Conservation (phyloP, 2,329 filamentous ascomycete genomes). For the Phialophora expanda region DNA sequence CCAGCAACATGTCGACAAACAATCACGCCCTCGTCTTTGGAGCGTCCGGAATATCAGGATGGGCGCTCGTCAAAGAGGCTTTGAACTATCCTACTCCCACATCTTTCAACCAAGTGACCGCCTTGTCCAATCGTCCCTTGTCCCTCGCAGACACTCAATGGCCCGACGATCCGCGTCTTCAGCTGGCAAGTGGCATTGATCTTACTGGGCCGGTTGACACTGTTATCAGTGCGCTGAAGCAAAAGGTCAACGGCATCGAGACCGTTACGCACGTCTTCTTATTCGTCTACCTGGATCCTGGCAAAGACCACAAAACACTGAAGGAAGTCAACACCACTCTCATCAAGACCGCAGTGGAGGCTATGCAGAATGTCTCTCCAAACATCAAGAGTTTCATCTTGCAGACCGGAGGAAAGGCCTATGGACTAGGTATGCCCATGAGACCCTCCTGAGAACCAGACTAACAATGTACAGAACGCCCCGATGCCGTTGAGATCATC, state of each 20-base stretch:
- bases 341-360: conserved; percentile 47
- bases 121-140: conserved; percentile 50
- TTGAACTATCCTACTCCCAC: conserved; percentile 46
- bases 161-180: conserved; percentile 45
- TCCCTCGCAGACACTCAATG: conserved; percentile 45
- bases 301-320: conserved; percentile 37
- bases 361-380: conserved; percentile 41
- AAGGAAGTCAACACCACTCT: conserved; percentile 47
- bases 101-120: conserved; percentile 48
- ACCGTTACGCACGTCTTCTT: conserved; percentile 51
- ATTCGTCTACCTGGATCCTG: conserved; percentile 35
- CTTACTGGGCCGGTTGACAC: conserved; percentile 38
- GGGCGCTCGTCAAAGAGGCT: conserved; percentile 51
- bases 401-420: conserved; percentile 48
- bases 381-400: conserved; percentile 45
- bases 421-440: conserved; percentile 42
- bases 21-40: conserved; percentile 51
- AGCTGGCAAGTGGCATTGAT: conserved; percentile 50
- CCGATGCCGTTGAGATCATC: conserved; percentile 42
- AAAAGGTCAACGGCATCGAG: conserved; percentile 45
- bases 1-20: conserved; percentile 18
- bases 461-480: conserved; percentile 39
- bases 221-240: conserved; percentile 42
- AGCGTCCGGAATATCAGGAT: conserved; percentile 51
- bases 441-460: too few relatives aligned